These are phyloP conservation scores for Scedosporium boydii DNA, from an alignment of 2,329 filamentous ascomycete species.

Conservation along the genomic window DNA sequence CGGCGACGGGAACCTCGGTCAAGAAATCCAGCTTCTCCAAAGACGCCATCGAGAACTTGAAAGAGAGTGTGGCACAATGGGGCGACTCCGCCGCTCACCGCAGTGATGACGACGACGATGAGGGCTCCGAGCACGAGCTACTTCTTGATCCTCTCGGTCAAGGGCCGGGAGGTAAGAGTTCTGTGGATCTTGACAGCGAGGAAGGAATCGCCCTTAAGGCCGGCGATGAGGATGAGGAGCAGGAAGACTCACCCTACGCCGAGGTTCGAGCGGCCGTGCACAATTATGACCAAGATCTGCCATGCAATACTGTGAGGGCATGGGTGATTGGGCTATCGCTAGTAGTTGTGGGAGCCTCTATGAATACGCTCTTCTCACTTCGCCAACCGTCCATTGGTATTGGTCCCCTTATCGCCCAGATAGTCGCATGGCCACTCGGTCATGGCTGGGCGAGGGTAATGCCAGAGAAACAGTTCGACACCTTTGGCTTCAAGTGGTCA, in stretches of 20 bases:
- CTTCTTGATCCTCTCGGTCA: conserved; percentile 37
- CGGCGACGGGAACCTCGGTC: neutral
- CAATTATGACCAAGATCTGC: conserved; percentile 56
- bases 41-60: conserved; percentile 21
- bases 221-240: conserved; percentile 18
- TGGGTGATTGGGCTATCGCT: conserved; percentile 53
- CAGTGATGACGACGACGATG: conserved; percentile 32
- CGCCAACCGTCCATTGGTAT: conserved; percentile 53
- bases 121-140: conserved; percentile 43
- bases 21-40: conserved; percentile 3
- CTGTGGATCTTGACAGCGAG: conserved; percentile 10
- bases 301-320: conserved; percentile 56
- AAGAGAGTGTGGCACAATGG: conserved; percentile 30
- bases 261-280: conserved; percentile 56
- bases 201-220: conserved; percentile 12
- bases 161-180: conserved; percentile 8
- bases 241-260: conserved; percentile 54
- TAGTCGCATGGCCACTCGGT: conserved; percentile 55
- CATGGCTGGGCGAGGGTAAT: conserved; percentile 49
- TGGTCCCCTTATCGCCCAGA: conserved; percentile 51
- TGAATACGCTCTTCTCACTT: conserved; percentile 56
- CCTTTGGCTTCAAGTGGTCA: conserved; percentile 44
- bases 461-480: conserved; percentile 37
- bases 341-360: conserved; percentile 46
- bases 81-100: conserved; percentile 23